Conservation (phyloP, 2,329 filamentous ascomycete species). For the Lachnellula subtilissima region DNA sequence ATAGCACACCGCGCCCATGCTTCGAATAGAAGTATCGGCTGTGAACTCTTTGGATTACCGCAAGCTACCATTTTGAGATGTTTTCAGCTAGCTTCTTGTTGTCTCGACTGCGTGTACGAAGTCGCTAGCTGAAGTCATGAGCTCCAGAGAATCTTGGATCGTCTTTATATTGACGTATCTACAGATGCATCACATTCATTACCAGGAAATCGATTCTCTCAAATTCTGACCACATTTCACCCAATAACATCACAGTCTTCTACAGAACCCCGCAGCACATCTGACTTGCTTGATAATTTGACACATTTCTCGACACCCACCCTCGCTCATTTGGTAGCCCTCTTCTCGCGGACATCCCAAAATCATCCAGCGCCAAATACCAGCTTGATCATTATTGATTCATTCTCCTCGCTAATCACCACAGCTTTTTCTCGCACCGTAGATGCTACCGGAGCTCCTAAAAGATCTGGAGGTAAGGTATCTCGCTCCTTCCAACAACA, state of each 20-base stretch:
- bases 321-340: conserved; percentile 63
- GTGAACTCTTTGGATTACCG: neutral
- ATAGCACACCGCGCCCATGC: neutral
- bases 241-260: conserved; percentile 3
- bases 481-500: neutral
- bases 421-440: conserved; percentile 65
- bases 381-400: conserved; percentile 71
- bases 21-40: neutral
- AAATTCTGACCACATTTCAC: conserved; percentile 35
- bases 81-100: neutral
- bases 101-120: neutral
- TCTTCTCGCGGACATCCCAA: conserved; percentile 63
- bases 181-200: conserved; percentile 36
- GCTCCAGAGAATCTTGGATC: neutral
- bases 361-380: conserved; percentile 58
- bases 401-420: conserved; percentile 70
- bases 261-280: conserved; percentile 9
- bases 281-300: conserved; percentile 46
- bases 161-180: conserved; percentile 2
- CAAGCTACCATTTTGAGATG: neutral
- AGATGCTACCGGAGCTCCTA: conserved; percentile 29
- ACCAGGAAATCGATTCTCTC: conserved; percentile 41
- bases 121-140: neutral
- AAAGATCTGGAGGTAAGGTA: conserved; percentile 23
- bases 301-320: conserved; percentile 58